phyloP scores from a whole-genome alignment of 1,284 basidiomycete species.

The Golubevia sp. region DNA sequence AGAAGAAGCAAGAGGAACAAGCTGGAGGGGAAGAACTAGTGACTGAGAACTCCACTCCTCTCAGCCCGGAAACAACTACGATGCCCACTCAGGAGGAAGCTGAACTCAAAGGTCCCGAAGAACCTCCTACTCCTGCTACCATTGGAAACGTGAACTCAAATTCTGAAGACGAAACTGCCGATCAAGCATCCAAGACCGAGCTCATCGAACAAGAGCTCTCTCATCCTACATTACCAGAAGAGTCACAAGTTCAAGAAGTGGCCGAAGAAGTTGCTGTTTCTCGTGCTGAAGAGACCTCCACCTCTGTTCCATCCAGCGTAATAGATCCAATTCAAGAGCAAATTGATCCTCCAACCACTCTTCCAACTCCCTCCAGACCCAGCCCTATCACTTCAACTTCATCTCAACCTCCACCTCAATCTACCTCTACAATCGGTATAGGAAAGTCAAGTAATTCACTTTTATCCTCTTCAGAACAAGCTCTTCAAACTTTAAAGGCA shows the following conservation, averaged over 20 bases:
- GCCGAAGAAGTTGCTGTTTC: background rate
- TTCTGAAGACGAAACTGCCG: background rate
- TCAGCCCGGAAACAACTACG: no score
- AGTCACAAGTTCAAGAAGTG: background rate
- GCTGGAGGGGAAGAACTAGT: no score
- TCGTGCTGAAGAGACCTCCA: background rate
- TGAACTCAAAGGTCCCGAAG: slow-evolving; percentile 25
- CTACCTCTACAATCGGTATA: no score
- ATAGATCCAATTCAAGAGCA: background rate
- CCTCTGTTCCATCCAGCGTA: background rate
- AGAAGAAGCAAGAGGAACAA: slow-evolving; percentile 9
- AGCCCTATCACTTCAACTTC: no score
- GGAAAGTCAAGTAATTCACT: no score
- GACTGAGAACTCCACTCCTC: no score
- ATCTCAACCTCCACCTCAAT: no score
- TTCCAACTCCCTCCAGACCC: background rate
- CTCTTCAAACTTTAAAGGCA: background rate
- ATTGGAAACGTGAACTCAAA: background rate
- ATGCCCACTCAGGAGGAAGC: slow-evolving; percentile 17
- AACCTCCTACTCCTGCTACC: slow-evolving; percentile 17
- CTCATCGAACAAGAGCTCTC: background rate
- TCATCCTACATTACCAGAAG: background rate
- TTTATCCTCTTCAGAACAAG: background rate
- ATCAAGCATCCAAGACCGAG: background rate
- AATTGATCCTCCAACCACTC: background rate